These are phyloP conservation scores for Punctularia strigosozonata DNA, from an alignment of 768 basidiomycete species.

Conservation along the genomic window DNA sequence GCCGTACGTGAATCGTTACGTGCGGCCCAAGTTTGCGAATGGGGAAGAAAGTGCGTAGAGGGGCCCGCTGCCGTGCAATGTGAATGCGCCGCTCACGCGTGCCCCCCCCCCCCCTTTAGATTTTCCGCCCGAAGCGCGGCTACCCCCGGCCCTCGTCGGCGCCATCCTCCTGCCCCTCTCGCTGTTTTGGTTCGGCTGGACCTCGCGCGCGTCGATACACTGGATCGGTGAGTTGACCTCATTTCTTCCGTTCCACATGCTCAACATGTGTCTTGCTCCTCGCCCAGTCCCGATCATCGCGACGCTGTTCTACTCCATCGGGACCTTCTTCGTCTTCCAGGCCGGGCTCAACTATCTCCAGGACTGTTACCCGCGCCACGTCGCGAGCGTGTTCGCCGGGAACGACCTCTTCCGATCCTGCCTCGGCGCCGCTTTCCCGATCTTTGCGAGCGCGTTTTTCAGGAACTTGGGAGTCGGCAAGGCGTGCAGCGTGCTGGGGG, in stretches of 20 bases:
- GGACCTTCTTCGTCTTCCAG: slow-evolving; percentile 21
- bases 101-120: no score
- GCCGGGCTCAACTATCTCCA: slow-evolving; percentile 11
- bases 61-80: no score
- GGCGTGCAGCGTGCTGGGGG: not conserved
- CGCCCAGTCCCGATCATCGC: not conserved
- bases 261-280: not conserved
- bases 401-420: not conserved
- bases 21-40: no score
- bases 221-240: not conserved
- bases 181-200: slow-evolving; percentile 1
- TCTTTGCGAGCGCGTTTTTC: slow-evolving; percentile 1
- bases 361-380: slow-evolving; percentile 5
- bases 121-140: no score
- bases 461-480: not conserved
- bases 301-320: slow-evolving; percentile 5
- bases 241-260: no score
- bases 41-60: no score
- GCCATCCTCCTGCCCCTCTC: not conserved
- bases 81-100: no score
- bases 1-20: no score
- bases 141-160: not conserved
- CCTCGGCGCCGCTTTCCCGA: slow-evolving; percentile 1
- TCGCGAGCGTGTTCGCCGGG: not conserved
- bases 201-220: not conserved